These are phyloP conservation scores for Aspergillus nomiae DNA, from an alignment of 2,329 filamentous ascomycete species.

Conservation along the genomic window DNA sequence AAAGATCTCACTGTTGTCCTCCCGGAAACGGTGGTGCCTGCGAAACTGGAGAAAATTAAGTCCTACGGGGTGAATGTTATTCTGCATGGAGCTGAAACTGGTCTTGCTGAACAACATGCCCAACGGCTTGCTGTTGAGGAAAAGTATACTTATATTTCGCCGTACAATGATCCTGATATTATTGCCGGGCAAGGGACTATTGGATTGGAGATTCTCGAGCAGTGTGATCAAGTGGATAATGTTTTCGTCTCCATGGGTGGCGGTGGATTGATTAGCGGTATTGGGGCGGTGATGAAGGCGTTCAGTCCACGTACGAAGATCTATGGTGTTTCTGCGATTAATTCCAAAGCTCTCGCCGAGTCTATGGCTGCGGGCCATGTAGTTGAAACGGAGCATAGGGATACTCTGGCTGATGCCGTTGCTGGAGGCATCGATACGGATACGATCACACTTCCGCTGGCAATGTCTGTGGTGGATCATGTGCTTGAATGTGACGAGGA, in stretches of 20 bases:
- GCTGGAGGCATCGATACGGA: background rate
- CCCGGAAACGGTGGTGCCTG: background rate
- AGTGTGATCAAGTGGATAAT: background rate
- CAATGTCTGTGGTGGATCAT: background rate
- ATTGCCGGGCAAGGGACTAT: slow-evolving; percentile 2
- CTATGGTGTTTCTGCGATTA: background rate
- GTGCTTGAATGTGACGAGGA: background rate
- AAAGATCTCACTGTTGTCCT: background rate
- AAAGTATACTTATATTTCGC: background rate
- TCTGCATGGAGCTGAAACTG: background rate
- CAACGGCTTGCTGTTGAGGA: background rate
- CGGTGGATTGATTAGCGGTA: background rate
- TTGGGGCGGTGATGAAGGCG: background rate
- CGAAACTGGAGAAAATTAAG: background rate
- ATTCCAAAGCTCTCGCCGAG: background rate
- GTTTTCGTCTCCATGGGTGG: slow-evolving; percentile 1
- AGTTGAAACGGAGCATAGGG: background rate
- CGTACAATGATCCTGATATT: background rate
- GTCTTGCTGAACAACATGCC: background rate
- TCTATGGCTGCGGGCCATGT: background rate
- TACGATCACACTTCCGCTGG: background rate
- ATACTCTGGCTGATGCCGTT: background rate
- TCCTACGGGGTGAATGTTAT: background rate
- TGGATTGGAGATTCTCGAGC: background rate
- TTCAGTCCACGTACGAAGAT: background rate